Base-by-base conservation (phyloP, 2,329 filamentous ascomycete species). In the Fusarium verrucosum region DNA sequence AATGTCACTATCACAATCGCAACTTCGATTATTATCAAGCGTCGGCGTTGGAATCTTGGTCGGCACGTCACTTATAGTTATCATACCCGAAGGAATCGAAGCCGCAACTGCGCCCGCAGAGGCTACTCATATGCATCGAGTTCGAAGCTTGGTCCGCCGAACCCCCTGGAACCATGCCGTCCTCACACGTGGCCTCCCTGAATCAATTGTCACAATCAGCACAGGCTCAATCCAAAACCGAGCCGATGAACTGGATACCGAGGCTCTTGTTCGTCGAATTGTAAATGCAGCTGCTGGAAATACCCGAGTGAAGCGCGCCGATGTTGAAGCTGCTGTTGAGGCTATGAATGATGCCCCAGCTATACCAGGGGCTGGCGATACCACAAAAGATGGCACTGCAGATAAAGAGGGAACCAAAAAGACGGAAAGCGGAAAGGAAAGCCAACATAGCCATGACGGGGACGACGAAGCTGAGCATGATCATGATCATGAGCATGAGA, bases 21-120 rank as follows among this genome's bases (percentile, higher is more conserved):
- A 97, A 77, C 82, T 98, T 55, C 90, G 94, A 73, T 82, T 97
- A 45, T 91, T 98, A 74, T 96, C 94, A 20, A 94, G 93, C 55
- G 87, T 98, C 75, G 95, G 95, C 50, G 92, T 97, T 77, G 95
- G 95, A 40, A 91, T 99, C 47, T 83, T 99, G 10, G 94, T 99
- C 16, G 95, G 95, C 32, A 98, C 95, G 25, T 94, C 94, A 2
- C 85, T 99, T 66, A 94, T 98, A 66, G 93, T 99, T 28, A 98
- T 99, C 73, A 97, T 99, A 72, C 95, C 95, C 1, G 95, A 99
- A 77, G 95, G 95, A 33, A 89, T 98, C 58, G 94, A 97, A 75
- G 94, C 95, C 4, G 85, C 97, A 55, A 92, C 95, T 69, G 88
- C 83, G 14, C 80, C 84, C 4, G 77, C 79, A 3, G 75, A 80